Evolutionary conservation across 108 stramenopile species (phyloP).

Genomic region (Fistulifera solaris): DNA sequence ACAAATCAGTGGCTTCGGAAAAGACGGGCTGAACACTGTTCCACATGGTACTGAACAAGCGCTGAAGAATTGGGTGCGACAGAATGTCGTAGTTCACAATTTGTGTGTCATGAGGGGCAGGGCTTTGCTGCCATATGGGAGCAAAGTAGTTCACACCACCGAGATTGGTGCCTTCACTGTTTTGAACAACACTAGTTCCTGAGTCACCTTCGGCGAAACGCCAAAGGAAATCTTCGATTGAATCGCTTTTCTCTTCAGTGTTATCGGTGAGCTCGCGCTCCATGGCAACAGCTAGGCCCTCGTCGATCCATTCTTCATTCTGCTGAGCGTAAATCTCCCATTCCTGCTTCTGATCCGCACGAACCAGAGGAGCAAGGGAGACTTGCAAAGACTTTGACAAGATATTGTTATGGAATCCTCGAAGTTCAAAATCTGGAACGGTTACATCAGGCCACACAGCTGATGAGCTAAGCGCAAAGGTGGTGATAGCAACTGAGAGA

Average conservation of each 20-base stretch:
- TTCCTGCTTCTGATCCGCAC: not conserved
- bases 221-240: not conserved
- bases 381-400: slow-evolving; percentile 4
- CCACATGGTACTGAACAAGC: not conserved
- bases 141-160: slow-evolving; percentile 1
- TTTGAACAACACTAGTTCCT: not conserved
- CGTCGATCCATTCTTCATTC: slow-evolving; percentile 12
- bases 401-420: not conserved
- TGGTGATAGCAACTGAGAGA: not conserved
- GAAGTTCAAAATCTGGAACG: slow-evolving; percentile 2
- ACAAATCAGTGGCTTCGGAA: slow-evolving; percentile 4
- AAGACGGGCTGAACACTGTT: not conserved
- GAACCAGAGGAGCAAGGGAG: slow-evolving; percentile 3
- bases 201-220: not conserved
- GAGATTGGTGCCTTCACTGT: not conserved
- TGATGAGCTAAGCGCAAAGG: not conserved
- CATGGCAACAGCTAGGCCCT: not conserved
- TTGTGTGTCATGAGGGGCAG: not conserved
- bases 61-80: slow-evolving; percentile 2
- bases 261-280: too few species aligned
- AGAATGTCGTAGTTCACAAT: slow-evolving; percentile 11
- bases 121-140: slow-evolving; percentile 5
- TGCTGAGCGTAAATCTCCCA: slow-evolving; percentile 11
- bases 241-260: not conserved
- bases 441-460: not conserved